Base-by-base conservation (phyloP, 1,284 basidiomycete species). In the Coniferiporia sulphurascens region DNA sequence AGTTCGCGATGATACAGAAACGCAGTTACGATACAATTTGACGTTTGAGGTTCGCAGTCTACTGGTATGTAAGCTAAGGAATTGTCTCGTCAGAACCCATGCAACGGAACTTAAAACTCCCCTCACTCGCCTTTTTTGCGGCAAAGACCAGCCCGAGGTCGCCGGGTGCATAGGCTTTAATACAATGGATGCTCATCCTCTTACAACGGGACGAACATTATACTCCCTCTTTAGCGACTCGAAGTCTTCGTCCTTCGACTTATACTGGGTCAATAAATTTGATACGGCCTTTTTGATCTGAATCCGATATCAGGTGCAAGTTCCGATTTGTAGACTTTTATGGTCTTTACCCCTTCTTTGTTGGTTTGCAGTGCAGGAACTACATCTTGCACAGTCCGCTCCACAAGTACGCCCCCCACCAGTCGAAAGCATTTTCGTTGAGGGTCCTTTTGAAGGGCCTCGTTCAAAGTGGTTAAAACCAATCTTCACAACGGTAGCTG, bases 321-420 rank as follows among this genome's bases (percentile, higher is more conserved):
- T 1, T 10, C 21, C 17, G 17, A 4, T 15, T n/a, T 51, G 32
- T 10, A 46, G 21, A 17, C 41, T 48, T 52, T 32, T 48, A 43
- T 38, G 34, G 45, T 32, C 8, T 73, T 64, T 67, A 94, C 92
- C 62, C 93, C 92, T 66, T 91, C 84, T 56, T 84, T 81, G 69
- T 95, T 96, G 13, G 87, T 92, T 72, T 92, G 84, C 46, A 98
- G 74, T 21, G 91, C 87, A 45, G 96, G 96, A 36, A 94, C 86
- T 36, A 99, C 94, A 67, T 99, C 97, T 70, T 91, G 88, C 49
- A 99, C 97, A 0, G 94, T 98, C 51, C 95, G 83, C 73, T 99
- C 95, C 27, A 98, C 95, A 8, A 99, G 82, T 1, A 98, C 89
- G 34, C 96, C 97, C 10, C 97, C 97, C 62, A 99, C 91, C 65